These are phyloP conservation scores for Mycena rosella DNA, from an alignment of 768 basidiomycete genomes.

Conservation along the genomic window DNA sequence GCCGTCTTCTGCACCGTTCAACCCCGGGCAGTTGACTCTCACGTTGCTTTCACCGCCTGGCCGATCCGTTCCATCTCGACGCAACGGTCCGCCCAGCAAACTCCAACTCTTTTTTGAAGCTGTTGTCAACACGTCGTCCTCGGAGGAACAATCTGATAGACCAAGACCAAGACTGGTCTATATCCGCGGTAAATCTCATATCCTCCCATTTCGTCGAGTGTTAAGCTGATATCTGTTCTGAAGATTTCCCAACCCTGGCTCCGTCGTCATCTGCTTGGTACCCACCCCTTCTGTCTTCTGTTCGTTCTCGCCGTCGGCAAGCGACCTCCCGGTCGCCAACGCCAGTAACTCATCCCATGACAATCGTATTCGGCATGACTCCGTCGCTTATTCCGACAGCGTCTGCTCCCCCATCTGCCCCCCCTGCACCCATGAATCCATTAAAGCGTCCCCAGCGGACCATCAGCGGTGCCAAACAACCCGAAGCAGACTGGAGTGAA, in stretches of 20 bases:
- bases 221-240: neutral
- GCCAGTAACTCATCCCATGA: conserved; percentile 76
- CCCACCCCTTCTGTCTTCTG: conserved; percentile 80
- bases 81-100: conserved; percentile 64
- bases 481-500: conserved; percentile 72
- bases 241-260: conserved; percentile 81
- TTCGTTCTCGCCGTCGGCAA: conserved; percentile 81
- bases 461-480: conserved; percentile 43
- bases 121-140: conserved; percentile 72
- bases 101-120: conserved; percentile 82
- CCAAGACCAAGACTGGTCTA: conserved; percentile 81
- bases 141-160: conserved; percentile 42
- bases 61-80: conserved; percentile 57
- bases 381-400: conserved; percentile 64
- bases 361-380: conserved; percentile 90
- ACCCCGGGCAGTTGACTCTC: conserved; percentile 56
- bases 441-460: too few relatives aligned
- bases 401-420: conserved; percentile 46
- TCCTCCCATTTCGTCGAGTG: neutral
- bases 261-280: conserved; percentile 84
- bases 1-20: conserved; percentile 41
- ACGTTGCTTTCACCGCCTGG: conserved; percentile 55
- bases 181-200: conserved; percentile 58
- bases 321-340: conserved; percentile 70
- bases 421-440: conserved; percentile 26